phyloP scores from a whole-genome alignment of 2,329 filamentous ascomycete species.

The Emmonsia crescens region DNA sequence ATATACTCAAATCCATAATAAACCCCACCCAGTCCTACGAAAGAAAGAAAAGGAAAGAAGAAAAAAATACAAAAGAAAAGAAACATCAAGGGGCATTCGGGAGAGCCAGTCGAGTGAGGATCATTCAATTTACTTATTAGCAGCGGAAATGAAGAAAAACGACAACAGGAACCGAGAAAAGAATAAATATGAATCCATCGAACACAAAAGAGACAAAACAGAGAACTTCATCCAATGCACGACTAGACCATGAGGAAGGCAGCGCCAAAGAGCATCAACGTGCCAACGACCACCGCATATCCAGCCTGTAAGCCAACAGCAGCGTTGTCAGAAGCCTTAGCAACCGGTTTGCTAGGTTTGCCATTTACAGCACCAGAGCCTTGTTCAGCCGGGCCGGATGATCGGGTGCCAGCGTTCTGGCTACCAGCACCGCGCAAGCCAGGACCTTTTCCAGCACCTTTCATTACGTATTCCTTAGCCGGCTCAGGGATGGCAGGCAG shows the following conservation, averaged over 20 bases:
- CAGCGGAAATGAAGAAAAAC: background rate
- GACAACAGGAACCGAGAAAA: background rate
- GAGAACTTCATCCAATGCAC: background rate
- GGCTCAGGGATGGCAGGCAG: conserved; percentile 45
- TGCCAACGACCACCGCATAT: conserved; percentile 40
- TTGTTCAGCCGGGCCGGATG: conserved; percentile 39
- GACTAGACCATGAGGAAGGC: conserved; percentile 24
- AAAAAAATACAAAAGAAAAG: background rate
- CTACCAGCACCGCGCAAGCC: conserved; percentile 47
- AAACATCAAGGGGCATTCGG: background rate
- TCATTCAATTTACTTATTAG: background rate
- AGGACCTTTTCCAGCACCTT: conserved; percentile 46
- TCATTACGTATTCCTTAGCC: conserved; percentile 46
- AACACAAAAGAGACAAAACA: background rate
- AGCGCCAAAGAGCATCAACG: conserved; percentile 46
- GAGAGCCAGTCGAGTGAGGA: background rate
- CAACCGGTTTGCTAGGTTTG: conserved; percentile 13
- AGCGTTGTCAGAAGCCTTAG: conserved; percentile 27
- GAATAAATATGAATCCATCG: background rate
- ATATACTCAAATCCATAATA: too few relatives aligned
- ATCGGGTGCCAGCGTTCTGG: conserved; percentile 44
- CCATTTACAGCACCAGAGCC: conserved; percentile 19
- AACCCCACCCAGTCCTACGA: too few relatives aligned
- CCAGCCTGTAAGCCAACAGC: conserved; percentile 36
- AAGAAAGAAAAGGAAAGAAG: too few relatives aligned